Base-by-base conservation (phyloP, 352 stramenopile genomes). In the Phytophthora chlamydospora region DNA sequence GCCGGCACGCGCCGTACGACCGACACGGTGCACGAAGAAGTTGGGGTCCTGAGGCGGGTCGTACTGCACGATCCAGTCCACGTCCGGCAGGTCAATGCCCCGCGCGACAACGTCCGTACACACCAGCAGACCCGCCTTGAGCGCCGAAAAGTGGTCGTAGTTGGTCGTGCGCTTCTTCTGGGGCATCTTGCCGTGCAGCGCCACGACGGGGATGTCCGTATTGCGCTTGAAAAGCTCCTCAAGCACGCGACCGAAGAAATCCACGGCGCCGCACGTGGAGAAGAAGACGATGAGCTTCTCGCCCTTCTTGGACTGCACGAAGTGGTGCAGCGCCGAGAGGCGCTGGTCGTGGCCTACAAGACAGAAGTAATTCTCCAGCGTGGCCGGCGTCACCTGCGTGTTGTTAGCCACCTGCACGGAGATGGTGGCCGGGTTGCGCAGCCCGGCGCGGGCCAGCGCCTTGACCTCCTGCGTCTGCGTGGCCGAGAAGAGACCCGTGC, bases 41-140 rank as follows among this genome's bases (percentile, higher is more conserved):
- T 97, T 98, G n/a, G 98, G 97, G 71, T 99, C 97, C 52, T 98
- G 90, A 29, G 94, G 94, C 0, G 95, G 93, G 73, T 99, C 96
- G 70, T 98, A 99, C 77, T 99, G 98, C 44, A 99, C 90, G 53
- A 99, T 99, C 97, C 97, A 99, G 61, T 98, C 90, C 1, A 99
- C 91, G 54, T 99, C 96, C 0, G 97, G 92, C 4, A 99, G 76
- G 75, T 99, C 98, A 33, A 99, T 96, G 24, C 98, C 98, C 31
- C 98, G 85, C 33, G 98, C 97, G 4, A 98, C 98, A 0, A 99
- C 97, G 80, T 99, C 98, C 2, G 98, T 99, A 66, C 97, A 99
- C 33, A 99, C 85, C 8, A 99, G 77, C 8, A 98, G 83, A 12
- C 93, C 95, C 0, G 73, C 58, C 21, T 66, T 61, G 1, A 89